These are phyloP conservation scores for Xylariomycetidae sp. DNA, from an alignment of 2,329 filamentous ascomycete species.

Conservation along the genomic window DNA sequence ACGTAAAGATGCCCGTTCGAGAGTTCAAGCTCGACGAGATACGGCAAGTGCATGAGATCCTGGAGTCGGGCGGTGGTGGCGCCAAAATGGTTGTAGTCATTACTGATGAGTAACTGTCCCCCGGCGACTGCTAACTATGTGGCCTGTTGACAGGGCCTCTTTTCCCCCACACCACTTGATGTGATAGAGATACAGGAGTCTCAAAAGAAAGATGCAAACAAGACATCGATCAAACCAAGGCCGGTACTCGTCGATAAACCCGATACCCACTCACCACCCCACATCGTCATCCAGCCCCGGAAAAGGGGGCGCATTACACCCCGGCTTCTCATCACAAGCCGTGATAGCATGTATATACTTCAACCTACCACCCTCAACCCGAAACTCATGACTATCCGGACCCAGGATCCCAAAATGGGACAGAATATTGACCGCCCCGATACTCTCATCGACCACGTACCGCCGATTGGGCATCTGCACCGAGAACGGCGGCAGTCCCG, in stretches of 20 bases:
- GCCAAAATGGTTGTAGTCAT: constrained; percentile 17
- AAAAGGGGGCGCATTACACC: constrained; percentile 9
- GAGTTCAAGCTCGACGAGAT: constrained; percentile 18
- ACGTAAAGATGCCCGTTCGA: constrained; percentile 12
- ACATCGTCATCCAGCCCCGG: constrained; percentile 11
- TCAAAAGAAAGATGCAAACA: no score
- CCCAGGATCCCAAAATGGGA: constrained; percentile 13
- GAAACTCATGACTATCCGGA: constrained; percentile 13
- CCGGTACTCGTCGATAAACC: no score
- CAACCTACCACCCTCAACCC: constrained; percentile 10
- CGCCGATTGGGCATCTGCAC: constrained; percentile 11
- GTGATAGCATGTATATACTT: constrained; percentile 16
- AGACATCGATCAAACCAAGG: no score
- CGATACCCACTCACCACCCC: constrained; percentile 9
- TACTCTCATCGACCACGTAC: constrained; percentile 13
- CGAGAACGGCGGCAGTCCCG: constrained; percentile 10
- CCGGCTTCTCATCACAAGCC: constrained; percentile 7
- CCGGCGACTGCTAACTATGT: no score
- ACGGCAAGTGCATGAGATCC: constrained; percentile 13
- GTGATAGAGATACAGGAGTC: no score
- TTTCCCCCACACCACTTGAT: no score
- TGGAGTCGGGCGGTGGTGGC: constrained; percentile 15
- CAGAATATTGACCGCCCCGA: constrained; percentile 9
- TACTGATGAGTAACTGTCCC: constrained; percentile 10
- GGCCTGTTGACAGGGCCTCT: no score